Evolutionary conservation across 768 basidiomycete genomes (phyloP), one percentile per base, ranked within the genome.

Genomic region (Mycena chlorophos): DNA sequence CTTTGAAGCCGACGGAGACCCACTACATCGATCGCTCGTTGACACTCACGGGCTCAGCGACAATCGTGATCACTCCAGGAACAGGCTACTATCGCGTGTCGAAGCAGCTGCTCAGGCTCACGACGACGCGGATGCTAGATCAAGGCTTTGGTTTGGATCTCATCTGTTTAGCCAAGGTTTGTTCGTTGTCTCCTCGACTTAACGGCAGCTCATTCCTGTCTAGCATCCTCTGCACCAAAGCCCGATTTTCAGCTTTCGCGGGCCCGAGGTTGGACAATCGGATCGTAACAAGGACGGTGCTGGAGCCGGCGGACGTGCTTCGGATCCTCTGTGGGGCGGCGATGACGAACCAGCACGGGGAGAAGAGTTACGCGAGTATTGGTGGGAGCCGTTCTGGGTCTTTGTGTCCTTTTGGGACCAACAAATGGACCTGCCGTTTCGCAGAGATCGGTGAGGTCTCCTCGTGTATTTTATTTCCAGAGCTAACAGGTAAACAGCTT

Each of bases 1-100:
- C 86, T 0, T 80, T 98, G 16, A 96, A 94, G 66, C 91, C 95
- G 0, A 88, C 88, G 16, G 96, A 98, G 71, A 91, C 88, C 2
- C 93, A 97, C 68, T 95, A 97, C 67, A 86, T 98, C 61, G 97
- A 98, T 69, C 87, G 97, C 19, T 97, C 96, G 28, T 75, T 98
- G 8, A 91, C 88, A 2, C 78, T 94, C 14, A 98, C 95, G 0
- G 96, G 96, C 20, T 73, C 87, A 1, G 84, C 86, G 14, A 91
- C 89, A 3, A 82, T 94, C 42, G 68, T 98, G 39, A 85, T 98
- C 59, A 95, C 94, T 1, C 95, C 97, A 0, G 97, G 96, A 0
- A 92, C 94, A 3, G 93, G 93, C 2, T 92, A 92, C 69, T 98
- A 94, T 69, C 85, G 89, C 25, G 97, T 98, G 3, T 88, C 89